A percentile compares a stretch with the other conserved stretches of the same genome.
These are phyloP conservation scores for Ustilago tritici DNA, from an alignment of 1,284 basidiomycete genomes.

Conservation along the genomic window DNA sequence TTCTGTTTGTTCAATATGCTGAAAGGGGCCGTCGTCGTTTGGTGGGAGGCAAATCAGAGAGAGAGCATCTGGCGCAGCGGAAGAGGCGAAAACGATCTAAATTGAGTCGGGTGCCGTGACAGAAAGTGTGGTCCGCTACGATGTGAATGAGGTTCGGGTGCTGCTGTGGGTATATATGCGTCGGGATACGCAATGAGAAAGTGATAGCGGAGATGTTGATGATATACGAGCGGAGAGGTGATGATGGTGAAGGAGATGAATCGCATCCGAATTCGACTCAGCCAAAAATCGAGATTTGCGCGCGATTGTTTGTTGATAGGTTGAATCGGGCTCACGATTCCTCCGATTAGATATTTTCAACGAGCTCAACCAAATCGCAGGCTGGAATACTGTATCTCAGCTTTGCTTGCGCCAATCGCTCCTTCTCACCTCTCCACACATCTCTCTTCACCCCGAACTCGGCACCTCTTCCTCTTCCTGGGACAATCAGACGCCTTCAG, in stretches of 20 bases:
- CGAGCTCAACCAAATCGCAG: constrained; percentile 5
- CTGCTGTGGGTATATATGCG: not conserved
- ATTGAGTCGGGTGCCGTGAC: not conserved
- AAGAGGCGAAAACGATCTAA: not conserved
- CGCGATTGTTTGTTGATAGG: not conserved
- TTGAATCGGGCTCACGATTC: not conserved
- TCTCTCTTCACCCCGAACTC: not conserved
- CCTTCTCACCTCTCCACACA: constrained; percentile 1
- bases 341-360: not conserved
- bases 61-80: not conserved
- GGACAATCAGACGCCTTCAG: too few relatives aligned
- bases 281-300: constrained; percentile 10
- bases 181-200: not conserved
- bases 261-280: constrained; percentile 16
- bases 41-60: not conserved
- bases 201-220: not conserved
- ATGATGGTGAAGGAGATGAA: not conserved
- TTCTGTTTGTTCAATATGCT: not conserved
- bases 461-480: not conserved
- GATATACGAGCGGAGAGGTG: not conserved
- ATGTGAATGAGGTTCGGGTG: not conserved
- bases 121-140: not conserved
- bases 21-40: not conserved
- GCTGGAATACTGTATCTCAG: not conserved
- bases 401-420: not conserved